Percentiles rank a stretch among this genome's conserved stretches.
Conservation (phyloP, 2,329 filamentous ascomycete genomes). For the Ophiocordyceps sinensis region DNA sequence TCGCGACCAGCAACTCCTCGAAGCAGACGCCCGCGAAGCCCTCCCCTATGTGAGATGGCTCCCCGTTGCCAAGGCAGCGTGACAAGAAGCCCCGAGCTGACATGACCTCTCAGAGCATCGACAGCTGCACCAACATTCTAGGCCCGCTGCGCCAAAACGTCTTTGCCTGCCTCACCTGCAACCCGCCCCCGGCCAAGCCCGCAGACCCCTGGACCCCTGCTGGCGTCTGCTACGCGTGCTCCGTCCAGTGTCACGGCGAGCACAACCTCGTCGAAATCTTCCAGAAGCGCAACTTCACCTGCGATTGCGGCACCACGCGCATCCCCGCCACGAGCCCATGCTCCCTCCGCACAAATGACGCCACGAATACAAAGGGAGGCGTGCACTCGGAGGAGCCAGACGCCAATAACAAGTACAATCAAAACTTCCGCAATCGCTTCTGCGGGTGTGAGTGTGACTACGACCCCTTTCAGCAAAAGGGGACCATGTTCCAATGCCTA, state of each 20-base stretch:
- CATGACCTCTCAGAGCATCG: constrained; percentile 56
- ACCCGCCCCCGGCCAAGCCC: constrained; percentile 53
- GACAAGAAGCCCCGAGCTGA: constrained; percentile 2
- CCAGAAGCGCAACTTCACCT: constrained; percentile 86
- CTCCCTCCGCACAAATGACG: constrained; percentile 54
- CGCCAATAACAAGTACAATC: constrained; percentile 74
- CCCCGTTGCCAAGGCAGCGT: no score
- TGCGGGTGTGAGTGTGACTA: constrained; percentile 84
- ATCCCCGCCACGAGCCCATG: constrained; percentile 59
- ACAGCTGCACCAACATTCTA: constrained; percentile 81
- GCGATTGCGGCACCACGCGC: constrained; percentile 86
- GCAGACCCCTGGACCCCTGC: constrained; percentile 43
- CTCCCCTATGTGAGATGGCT: constrained; percentile 62
- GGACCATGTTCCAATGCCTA: constrained; percentile 96
- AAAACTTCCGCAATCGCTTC: constrained; percentile 88
- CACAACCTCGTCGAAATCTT: constrained; percentile 93
- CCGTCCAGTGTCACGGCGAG: constrained; percentile 90
- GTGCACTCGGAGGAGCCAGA: constrained; percentile 64
- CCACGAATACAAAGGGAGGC: constrained; percentile 60
- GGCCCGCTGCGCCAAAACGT: constrained; percentile 77
- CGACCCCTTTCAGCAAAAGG: constrained; percentile 76
- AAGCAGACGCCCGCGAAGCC: constrained; percentile 88
- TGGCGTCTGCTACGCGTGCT: constrained; percentile 92
- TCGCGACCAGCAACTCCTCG: constrained; percentile 73
- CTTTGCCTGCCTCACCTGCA: constrained; percentile 90